Base-by-base conservation (phyloP, 495 filamentous ascomycete species). In the Eremomyces bilateralis region DNA sequence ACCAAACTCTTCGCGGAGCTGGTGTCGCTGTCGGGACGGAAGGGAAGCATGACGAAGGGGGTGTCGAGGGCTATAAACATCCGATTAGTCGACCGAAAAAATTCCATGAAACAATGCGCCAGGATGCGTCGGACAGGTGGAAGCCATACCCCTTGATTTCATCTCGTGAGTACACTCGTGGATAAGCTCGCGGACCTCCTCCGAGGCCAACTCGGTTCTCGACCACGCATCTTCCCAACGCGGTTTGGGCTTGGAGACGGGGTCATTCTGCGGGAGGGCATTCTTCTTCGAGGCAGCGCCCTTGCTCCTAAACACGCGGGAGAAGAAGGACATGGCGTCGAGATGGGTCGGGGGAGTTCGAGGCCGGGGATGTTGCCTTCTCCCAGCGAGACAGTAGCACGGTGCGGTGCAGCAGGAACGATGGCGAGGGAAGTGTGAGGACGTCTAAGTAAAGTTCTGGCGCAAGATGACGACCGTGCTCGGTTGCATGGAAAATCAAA, bases 41-140 rank as follows among this genome's bases (percentile, higher is more conserved):
- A 97, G 4, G 88, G 90, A n/a, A 97, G 68, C 15, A 97, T 73
- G 32, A 95, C 61, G 53, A 97, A 93, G 1, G 88, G 88, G 37
- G 79, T 74, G 50, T 88, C 76, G 43, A 94, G 71, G 42, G 72
- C 83, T 88, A 49, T 15, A 24, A 37, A 45, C 37, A 35, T 24
- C 25, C 13, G 21, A 19, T 15, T 13, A 38, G 37, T 34, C n/a
- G n/a, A n/a, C n/a, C n/a, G n/a, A n/a, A n/a, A n/a, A n/a, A n/a
- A n/a, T n/a, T n/a, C n/a, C n/a, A n/a, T n/a, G n/a, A n/a, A n/a
- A n/a, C n/a, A n/a, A n/a, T n/a, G n/a, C n/a, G n/a, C n/a, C n/a
- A n/a, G n/a, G n/a, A n/a, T n/a, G n/a, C n/a, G n/a, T 28, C 16
- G n/a, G 42, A 35, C 13, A 15, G 11, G 19, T 43, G 4, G 20